Percentiles rank a stretch among this genome's conserved stretches.
phyloP scores from a whole-genome alignment of 2,329 filamentous ascomycete genomes.

The Ceratocystis papillata region DNA sequence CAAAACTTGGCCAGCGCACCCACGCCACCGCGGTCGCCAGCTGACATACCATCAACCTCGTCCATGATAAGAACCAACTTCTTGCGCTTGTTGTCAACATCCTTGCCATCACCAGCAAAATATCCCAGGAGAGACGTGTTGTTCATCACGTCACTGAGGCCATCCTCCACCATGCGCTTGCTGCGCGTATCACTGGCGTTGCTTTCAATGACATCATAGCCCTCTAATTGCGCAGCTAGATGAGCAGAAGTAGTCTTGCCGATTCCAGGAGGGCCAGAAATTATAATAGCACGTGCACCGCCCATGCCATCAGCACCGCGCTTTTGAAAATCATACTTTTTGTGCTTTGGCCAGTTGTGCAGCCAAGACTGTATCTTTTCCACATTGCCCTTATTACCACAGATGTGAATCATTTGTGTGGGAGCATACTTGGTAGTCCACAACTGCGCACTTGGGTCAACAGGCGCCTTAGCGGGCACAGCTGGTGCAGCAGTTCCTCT shows the following conservation, averaged over 20 bases:
- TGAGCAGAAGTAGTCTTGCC: slow-evolving; percentile 97
- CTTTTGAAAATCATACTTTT: slow-evolving; percentile 70
- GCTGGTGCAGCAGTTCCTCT: slow-evolving; percentile 34
- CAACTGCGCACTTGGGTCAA: slow-evolving; percentile 50
- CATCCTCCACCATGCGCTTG: slow-evolving; percentile 86
- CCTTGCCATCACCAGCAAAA: slow-evolving; percentile 74
- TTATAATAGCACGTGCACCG: slow-evolving; percentile 75
- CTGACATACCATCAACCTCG: slow-evolving; percentile 97
- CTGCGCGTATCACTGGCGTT: slow-evolving; percentile 94
- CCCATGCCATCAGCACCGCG: slow-evolving; percentile 77
- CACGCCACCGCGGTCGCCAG: slow-evolving; percentile 88
- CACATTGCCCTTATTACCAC: slow-evolving; percentile 82
- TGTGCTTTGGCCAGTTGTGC: slow-evolving; percentile 65
- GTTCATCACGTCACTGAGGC: slow-evolving; percentile 80
- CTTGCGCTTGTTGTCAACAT: slow-evolving; percentile 70
- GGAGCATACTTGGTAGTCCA: slow-evolving; percentile 97
- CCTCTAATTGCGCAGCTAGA: slow-evolving; percentile 81
- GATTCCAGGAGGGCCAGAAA: slow-evolving; percentile 90
- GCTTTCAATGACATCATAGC: slow-evolving; percentile 85
- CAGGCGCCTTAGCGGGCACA: slow-evolving; percentile 32
- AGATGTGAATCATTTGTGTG: slow-evolving; percentile 73
- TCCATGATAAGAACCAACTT: slow-evolving; percentile 97
- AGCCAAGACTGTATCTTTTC: slow-evolving; percentile 87
- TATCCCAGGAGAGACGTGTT: slow-evolving; percentile 88
- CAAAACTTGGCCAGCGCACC: slow-evolving; percentile 88